Percentiles rank a stretch among this genome's conserved stretches.
Evolutionary conservation across 2,329 filamentous ascomycete genomes (phyloP).

Genomic region (Bretziella fagacearum): DNA sequence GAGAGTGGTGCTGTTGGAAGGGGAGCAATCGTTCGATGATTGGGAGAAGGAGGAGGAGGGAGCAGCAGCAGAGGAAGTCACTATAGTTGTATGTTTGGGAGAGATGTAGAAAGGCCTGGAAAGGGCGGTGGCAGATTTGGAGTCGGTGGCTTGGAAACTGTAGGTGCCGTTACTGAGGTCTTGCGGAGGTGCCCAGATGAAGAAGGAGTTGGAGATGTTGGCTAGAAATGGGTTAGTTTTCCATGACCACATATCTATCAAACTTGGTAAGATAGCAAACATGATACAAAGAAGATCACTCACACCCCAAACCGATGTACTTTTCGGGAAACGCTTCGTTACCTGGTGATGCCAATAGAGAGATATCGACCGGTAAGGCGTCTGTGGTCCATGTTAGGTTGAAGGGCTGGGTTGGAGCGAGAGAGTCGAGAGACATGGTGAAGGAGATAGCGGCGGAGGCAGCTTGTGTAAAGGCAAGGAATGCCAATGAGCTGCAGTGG

Average conservation of each 20-base stretch:
- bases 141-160: not conserved
- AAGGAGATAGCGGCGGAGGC: not conserved
- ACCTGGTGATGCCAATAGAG: not conserved
- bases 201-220: not conserved
- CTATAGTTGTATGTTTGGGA: not conserved
- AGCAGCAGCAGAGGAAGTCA: not conserved
- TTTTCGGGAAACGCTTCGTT: not conserved
- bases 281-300: no score
- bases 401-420: not conserved
- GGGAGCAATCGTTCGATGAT: no score
- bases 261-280: no score
- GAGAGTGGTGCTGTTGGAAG: not conserved
- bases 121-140: not conserved
- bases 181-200: not conserved
- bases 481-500: no score
- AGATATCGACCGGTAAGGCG: slow-evolving; percentile 2
- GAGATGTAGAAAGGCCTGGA: not conserved
- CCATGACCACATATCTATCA: no score
- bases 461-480: not conserved
- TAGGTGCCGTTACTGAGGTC: not conserved
- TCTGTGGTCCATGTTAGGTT: slow-evolving; percentile 9
- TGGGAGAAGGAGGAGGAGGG: not conserved
- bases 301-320: not conserved
- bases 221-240: no score
- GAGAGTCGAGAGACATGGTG: not conserved